These are phyloP conservation scores for Sicyos edulis DNA, from an alignment of 306 rosid species.

Conservation along the genomic window DNA sequence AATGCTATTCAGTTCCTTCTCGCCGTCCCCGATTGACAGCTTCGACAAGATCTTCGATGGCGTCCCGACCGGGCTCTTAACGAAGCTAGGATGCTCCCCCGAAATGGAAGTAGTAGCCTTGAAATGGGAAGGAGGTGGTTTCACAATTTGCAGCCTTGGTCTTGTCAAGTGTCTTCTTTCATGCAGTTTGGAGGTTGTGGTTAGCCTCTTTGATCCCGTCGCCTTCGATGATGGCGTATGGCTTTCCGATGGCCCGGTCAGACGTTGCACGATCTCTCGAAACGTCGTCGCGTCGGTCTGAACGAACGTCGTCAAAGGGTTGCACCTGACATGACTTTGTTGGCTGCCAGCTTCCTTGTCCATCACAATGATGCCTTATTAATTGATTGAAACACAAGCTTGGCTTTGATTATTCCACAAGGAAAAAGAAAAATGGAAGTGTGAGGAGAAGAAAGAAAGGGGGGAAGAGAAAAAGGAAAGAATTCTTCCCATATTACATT, in stretches of 20 bases:
- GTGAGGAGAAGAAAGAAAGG: slow-evolving; percentile 17
- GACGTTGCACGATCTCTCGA: slow-evolving; percentile 65
- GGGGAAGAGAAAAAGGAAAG: slow-evolving; percentile 19
- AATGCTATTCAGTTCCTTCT: slow-evolving; percentile 34
- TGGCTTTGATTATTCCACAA: background rate
- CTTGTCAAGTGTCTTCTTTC: slow-evolving; percentile 70
- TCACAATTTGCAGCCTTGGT: slow-evolving; percentile 75
- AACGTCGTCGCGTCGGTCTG: slow-evolving; percentile 62
- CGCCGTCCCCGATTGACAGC: slow-evolving; percentile 40
- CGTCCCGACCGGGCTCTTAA: slow-evolving; percentile 41
- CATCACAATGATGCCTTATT: background rate
- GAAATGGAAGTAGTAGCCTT: slow-evolving; percentile 26
- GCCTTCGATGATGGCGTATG: slow-evolving; percentile 19
- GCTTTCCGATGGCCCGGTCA: slow-evolving; percentile 61
- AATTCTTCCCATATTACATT: slow-evolving; percentile 22
- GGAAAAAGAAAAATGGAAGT: background rate
- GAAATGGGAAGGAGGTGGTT: slow-evolving; percentile 35
- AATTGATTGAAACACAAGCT: background rate
- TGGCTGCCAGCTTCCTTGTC: background rate
- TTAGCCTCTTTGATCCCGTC: slow-evolving; percentile 23
- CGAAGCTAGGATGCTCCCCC: slow-evolving; percentile 26
- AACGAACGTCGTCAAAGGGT: slow-evolving; percentile 66
- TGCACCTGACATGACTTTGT: slow-evolving; percentile 22
- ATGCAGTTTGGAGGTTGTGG: slow-evolving; percentile 49
- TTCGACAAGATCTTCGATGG: slow-evolving; percentile 59